phyloP scores from a whole-genome alignment of 345 rosid genomes.

The Eucalyptus regnans region DNA sequence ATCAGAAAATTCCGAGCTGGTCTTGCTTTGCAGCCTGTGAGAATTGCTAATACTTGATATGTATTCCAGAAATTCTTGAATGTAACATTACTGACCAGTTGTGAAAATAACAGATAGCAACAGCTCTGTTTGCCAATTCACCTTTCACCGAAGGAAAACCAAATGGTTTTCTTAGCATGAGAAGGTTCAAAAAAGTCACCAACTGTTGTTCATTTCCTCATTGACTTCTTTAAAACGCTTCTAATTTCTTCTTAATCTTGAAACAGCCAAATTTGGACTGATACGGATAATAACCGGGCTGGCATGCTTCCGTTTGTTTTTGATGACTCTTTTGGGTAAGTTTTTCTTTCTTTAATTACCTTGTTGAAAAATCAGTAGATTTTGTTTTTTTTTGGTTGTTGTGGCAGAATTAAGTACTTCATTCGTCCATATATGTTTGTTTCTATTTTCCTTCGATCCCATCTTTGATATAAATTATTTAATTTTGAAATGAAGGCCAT shows the following conservation, averaged over 20 bases:
- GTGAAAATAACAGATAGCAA: conserved; percentile 70
- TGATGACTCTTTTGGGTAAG: conserved; percentile 87
- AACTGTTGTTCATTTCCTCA: background rate
- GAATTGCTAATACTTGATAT: conserved; percentile 8
- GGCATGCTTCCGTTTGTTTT: conserved; percentile 99
- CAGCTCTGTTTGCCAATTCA: conserved; percentile 96
- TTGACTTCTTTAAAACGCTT: background rate
- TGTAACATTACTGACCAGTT: conserved; percentile 3
- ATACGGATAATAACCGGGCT: conserved; percentile 82
- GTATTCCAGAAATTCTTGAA: background rate
- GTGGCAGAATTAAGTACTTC: background rate
- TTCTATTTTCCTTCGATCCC: background rate
- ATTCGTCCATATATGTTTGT: background rate
- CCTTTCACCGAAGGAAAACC: conserved; percentile 98
- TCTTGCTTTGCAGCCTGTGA: conserved; percentile 96
- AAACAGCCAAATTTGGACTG: conserved; percentile 90
- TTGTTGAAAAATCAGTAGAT: background rate
- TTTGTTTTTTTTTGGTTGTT: background rate
- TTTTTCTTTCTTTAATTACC: background rate
- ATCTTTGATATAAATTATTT: background rate
- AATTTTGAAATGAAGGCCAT: background rate
- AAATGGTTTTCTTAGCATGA: conserved; percentile 95
- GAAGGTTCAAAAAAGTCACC: conserved; percentile 40
- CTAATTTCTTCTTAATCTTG: background rate
- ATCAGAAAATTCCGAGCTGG: conserved; percentile 92